Evolutionary conservation across 257 asterid species (phyloP).

Genomic region (Hygrophila difformis): DNA sequence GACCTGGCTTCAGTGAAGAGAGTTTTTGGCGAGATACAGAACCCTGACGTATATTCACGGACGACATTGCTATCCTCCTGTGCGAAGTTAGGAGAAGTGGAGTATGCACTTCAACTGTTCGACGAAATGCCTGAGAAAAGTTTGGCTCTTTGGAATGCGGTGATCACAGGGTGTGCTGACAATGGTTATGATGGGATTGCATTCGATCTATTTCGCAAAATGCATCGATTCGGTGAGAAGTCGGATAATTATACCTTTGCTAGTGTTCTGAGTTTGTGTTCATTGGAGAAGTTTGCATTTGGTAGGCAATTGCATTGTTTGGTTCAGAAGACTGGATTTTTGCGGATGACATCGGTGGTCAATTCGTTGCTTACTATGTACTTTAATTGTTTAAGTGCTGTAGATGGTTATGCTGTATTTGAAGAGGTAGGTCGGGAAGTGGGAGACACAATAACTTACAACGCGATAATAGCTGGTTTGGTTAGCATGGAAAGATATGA

Average conservation of each 20-base stretch:
- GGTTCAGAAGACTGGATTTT: slow-evolving; percentile 51
- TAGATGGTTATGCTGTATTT: slow-evolving; percentile 46
- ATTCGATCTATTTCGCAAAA: slow-evolving; percentile 35
- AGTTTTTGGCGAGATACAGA: slow-evolving; percentile 41
- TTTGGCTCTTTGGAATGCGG: slow-evolving; percentile 96
- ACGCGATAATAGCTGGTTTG: slow-evolving; percentile 60
- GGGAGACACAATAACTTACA: slow-evolving; percentile 56
- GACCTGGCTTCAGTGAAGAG: slow-evolving; percentile 45
- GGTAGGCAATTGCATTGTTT: slow-evolving; percentile 68
- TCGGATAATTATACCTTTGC: slow-evolving; percentile 72
- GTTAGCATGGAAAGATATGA: slow-evolving; percentile 43
- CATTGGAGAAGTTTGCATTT: slow-evolving; percentile 32
- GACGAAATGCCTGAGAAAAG: too few species aligned
- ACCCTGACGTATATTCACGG: slow-evolving; percentile 72
- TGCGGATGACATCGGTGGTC: slow-evolving; percentile 46
- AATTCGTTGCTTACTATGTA: slow-evolving; percentile 76
- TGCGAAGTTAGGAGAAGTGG: slow-evolving; percentile 54
- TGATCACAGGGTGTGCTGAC: slow-evolving; percentile 73
- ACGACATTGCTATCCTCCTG: slow-evolving; percentile 68
- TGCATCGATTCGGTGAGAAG: slow-evolving; percentile 49
- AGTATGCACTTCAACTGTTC: slow-evolving; percentile 37
- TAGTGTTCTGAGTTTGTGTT: slow-evolving; percentile 59
- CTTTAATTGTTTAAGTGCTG: slow-evolving; percentile 32
- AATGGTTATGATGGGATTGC: slow-evolving; percentile 46
- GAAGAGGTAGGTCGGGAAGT: slow-evolving; percentile 37